These are phyloP conservation scores for Zygosaccharomyces bisporus DNA, from an alignment of 805 yeast species.

Conservation along the genomic window DNA sequence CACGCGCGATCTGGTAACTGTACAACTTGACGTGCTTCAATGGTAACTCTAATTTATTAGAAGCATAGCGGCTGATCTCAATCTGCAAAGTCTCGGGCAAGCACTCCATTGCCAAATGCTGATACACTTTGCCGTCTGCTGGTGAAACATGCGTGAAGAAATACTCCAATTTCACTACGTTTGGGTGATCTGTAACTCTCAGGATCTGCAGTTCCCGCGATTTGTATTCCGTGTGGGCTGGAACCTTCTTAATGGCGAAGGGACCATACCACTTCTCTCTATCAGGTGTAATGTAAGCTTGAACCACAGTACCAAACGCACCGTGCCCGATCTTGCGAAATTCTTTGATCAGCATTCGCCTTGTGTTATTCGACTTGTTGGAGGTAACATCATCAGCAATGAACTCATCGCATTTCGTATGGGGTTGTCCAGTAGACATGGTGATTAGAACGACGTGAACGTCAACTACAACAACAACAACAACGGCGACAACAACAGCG, in stretches of 20 bases:
- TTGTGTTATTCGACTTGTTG: conserved; percentile 48
- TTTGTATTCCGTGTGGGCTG: conserved; percentile 84
- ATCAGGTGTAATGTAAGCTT: conserved; percentile 52
- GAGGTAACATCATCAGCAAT: conserved; percentile 60
- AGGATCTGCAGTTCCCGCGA: conserved; percentile 75
- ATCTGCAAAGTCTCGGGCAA: conserved; percentile 74
- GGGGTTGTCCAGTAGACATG: conserved; percentile 11
- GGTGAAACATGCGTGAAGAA: conserved; percentile 67
- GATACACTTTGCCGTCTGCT: conserved; percentile 63
- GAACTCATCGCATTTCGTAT: conserved; percentile 39
- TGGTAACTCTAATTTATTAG: conserved; percentile 58
- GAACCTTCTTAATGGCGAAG: conserved; percentile 78
- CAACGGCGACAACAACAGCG: not conserved
- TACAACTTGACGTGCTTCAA: conserved; percentile 72
- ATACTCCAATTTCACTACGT: conserved; percentile 63
- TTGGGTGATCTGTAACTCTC: conserved; percentile 74
- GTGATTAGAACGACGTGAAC: not conserved
- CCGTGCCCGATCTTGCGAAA: conserved; percentile 79
- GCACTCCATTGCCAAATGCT: conserved; percentile 83
- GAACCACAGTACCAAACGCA: conserved; percentile 81
- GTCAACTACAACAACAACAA: not conserved
- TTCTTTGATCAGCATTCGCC: conserved; percentile 66
- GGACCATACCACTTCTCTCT: conserved; percentile 65
- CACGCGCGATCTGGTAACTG: conserved; percentile 75
- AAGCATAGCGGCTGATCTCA: conserved; percentile 68